Evolutionary conservation across 2,329 filamentous ascomycete species (phyloP), one percentile per base, ranked within the genome.

Genomic region (Paracamarosporium sp.): DNA sequence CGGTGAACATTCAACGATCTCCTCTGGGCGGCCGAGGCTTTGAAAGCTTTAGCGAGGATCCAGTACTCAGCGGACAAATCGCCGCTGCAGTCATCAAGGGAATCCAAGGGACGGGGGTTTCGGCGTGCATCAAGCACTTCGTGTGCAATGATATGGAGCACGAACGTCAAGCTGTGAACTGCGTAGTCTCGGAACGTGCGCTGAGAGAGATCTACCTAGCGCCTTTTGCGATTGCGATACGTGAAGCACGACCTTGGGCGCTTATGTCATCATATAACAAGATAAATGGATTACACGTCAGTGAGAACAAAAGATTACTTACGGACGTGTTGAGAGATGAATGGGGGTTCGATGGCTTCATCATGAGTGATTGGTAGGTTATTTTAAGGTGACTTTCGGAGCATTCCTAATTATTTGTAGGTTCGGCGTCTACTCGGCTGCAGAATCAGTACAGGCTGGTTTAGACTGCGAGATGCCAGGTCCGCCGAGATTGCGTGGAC

Each of bases 91-190:
- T 33, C 7, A 35, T 59, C 20, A 38, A 54, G 20, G 57, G 62
- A 2, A 22, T 90, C 2, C 86, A 91, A 70, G 80, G 80, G 5
- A 44, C 55, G 28, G 53, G 53, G 12, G 41, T 63, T 15, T 48
- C 22, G 20, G 52, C 62, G 8, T 44, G 53, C 17, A 25, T 56
- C 57, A 93, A 93, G 79, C 90, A 88, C 70, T 89, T 88, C 57
- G 86, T 87, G 9, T 84, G 79, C 22, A 90, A 90, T 56, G 88
- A 90, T 66, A 83, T 88, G 66, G 87, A 90, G 73, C 88, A 87
- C 1, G 77, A 85, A 66, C 80, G 86, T 36, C 76, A 86, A 59
- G 86, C 82, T 0, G 80, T 88, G 54, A 81, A 89, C 66, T 84
- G 84, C 1, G 76, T 83, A 8, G 77, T 90, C 17, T 80, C 82